Evolutionary conservation across 106 monocot species (phyloP).

Genomic region (Platanthera guangdongensis): DNA sequence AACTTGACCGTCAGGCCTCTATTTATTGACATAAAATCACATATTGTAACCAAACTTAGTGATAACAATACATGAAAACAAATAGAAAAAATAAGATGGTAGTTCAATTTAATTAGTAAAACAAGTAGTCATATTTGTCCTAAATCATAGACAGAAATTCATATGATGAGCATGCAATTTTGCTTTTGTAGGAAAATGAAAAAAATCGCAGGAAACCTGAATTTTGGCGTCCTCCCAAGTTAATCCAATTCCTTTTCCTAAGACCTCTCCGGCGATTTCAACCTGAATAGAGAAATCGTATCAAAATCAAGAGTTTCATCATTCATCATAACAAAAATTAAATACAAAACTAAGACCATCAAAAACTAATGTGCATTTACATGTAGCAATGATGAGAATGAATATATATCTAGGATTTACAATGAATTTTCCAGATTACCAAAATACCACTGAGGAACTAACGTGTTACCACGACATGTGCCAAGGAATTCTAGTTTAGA

Average conservation of each 20-base stretch:
- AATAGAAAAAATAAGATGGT: not conserved
- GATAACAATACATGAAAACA: not conserved
- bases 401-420: too few relatives aligned
- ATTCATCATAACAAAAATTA: not conserved
- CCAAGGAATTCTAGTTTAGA: too few relatives aligned
- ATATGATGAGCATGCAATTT: too few relatives aligned
- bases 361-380: not conserved
- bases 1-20: too few relatives aligned
- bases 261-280: slow-evolving; percentile 59
- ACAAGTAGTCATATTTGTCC: too few relatives aligned
- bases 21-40: too few relatives aligned
- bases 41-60: not conserved
- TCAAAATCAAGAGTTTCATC: not conserved
- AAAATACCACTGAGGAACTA: too few relatives aligned
- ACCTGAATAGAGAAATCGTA: slow-evolving; percentile 33
- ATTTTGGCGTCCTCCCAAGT: slow-evolving; percentile 88
- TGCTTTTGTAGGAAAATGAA: not conserved
- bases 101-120: too few relatives aligned
- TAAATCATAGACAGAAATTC: too few relatives aligned
- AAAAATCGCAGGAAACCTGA: slow-evolving; percentile 36
- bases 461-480: too few relatives aligned
- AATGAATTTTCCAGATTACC: too few relatives aligned
- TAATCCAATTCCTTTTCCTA: slow-evolving; percentile 66
- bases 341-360: not conserved
- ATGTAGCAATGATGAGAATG: too few relatives aligned